phyloP scores from a whole-genome alignment of 164 flowering plant species.

The Nelumbo lutea region DNA sequence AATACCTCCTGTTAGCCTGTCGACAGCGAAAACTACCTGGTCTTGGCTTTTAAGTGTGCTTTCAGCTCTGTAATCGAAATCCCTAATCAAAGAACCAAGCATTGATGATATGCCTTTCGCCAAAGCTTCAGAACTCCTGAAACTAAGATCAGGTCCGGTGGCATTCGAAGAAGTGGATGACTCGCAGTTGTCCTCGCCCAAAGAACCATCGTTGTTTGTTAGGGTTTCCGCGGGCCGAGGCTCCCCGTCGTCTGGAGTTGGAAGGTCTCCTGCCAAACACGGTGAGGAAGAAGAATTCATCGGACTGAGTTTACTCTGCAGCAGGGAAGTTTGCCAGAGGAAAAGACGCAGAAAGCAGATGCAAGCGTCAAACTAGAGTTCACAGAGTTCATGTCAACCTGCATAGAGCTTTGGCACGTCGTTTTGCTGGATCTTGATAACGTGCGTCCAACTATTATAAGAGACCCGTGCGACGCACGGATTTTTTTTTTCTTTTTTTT shows the following conservation, averaged over 20 bases:
- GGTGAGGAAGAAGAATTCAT: background rate
- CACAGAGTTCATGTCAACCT: no score
- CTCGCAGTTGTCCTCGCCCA: background rate
- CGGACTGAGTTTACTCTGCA: background rate
- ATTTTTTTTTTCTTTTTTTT: no score
- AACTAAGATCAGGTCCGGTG: background rate
- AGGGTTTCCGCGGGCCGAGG: conserved; percentile 5
- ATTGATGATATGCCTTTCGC: conserved; percentile 48
- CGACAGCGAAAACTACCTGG: conserved; percentile 44
- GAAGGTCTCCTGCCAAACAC: conserved; percentile 1
- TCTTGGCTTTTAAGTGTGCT: conserved; percentile 47
- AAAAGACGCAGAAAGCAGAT: no score
- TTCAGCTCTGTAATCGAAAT: conserved; percentile 56
- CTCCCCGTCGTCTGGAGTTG: background rate
- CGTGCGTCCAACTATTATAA: no score
- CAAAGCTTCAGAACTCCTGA: conserved; percentile 22
- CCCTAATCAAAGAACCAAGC: conserved; percentile 43
- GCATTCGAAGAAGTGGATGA: conserved; percentile 7
- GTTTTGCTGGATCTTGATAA: no score
- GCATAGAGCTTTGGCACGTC: no score
- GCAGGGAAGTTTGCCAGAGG: no score
- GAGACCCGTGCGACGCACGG: no score
- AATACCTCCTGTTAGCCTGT: conserved; percentile 61
- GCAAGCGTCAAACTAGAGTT: no score
- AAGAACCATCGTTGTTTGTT: background rate